Evolutionary conservation across 768 basidiomycete genomes (phyloP), one percentile per base, ranked within the genome.

Genomic region (Pleurotus salmoneostramineus): DNA sequence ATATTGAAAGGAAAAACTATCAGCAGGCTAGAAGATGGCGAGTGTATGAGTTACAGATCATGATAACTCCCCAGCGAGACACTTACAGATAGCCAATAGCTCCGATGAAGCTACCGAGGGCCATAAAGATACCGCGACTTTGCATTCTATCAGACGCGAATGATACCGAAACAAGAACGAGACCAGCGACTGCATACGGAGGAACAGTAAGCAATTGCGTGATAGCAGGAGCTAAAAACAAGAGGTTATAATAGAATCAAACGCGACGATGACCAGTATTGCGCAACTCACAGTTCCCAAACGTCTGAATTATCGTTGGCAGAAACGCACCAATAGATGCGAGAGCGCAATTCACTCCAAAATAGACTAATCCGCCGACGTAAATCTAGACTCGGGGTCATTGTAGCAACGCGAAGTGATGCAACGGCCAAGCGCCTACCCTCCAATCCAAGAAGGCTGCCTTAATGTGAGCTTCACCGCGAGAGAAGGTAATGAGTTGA

Each of bases 271-370:
- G 21, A 27, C 4, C 0, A 10, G 21, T 15, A 45, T 31, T 32
- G 1, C 10, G n/a, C 8, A 31, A 73, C 88, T 47, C 57, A 90
- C 89, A 82, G 62, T 79, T 85, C 32, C 88, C 88, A 57, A 92
- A 84, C 0, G 86, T 88, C 45, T 75, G 76, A 42, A 93, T 83
- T 63, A 93, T 90, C 2, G 90, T 93, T 2, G 92, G 92, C 56
- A 94, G 71, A 73, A 94, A 94, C 0, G 90, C 89, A 31, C 86
- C 85, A 31, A 88, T 88, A 6, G 90, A 89, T 14, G 88, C 85
- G 14, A 92, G 73, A 21, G 89, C 87, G 50, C 81, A 83, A 64
- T 91, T 91, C 50, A 89, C 71, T 31, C 88, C 89, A 65, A 92
- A 91, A 68, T 91, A 92, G 59, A 92, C 83, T 27, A 85, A 78